Conservation (phyloP, 1,284 basidiomycete genomes). For the Melampsora americana region DNA sequence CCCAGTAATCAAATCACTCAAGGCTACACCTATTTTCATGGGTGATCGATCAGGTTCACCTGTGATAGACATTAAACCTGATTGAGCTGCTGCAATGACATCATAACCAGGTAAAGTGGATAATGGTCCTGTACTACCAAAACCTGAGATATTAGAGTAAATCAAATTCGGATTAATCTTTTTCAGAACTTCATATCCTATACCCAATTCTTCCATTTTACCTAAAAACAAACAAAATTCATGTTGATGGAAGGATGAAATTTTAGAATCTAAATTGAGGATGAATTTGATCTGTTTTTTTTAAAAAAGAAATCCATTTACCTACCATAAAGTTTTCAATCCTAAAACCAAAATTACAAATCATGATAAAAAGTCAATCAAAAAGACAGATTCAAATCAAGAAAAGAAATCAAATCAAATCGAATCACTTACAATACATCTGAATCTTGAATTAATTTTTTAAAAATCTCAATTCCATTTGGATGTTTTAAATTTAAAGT, state of each 20-base stretch:
- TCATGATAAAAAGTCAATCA: not conserved
- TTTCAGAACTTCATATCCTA: constrained; percentile 79
- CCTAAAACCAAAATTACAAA: not conserved
- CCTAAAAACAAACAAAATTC: no score
- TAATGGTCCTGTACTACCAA: constrained; percentile 89
- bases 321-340: constrained; percentile 40
- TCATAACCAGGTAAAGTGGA: constrained; percentile 76
- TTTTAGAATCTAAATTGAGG: no score
- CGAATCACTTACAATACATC: constrained; percentile 61
- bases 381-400: not conserved
- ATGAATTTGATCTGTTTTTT: no score
- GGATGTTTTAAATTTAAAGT: constrained; percentile 80
- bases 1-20: constrained; percentile 85
- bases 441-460: constrained; percentile 68
- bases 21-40: constrained; percentile 72
- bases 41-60: constrained; percentile 83
- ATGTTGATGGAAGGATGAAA: no score
- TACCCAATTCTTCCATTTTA: constrained; percentile 76
- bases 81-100: constrained; percentile 84
- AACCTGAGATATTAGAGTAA: constrained; percentile 88
- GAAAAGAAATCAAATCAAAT: not conserved
- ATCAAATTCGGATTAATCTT: constrained; percentile 76
- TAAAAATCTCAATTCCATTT: constrained; percentile 73
- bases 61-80: constrained; percentile 90
- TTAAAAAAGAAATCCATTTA: constrained; percentile 6